Conservation (phyloP, 192 early-diverging fungal genomes). For the Backusella morwellensis region DNA sequence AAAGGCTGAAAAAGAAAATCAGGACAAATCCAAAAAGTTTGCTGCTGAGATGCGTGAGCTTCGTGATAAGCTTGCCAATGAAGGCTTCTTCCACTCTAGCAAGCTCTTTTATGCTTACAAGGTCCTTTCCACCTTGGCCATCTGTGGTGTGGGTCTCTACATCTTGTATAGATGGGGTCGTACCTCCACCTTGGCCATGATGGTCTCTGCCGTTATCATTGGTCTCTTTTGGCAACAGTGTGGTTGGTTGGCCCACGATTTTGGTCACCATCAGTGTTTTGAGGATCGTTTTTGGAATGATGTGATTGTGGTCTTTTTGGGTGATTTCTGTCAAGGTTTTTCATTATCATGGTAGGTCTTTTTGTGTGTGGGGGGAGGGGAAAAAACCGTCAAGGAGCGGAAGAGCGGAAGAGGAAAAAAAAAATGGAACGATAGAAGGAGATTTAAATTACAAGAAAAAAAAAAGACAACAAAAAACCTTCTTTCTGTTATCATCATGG, state of each 20-base stretch:
- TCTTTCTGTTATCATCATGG: background rate
- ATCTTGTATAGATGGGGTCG: conserved; percentile 54
- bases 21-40: conserved; percentile 50
- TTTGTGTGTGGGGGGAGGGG: background rate
- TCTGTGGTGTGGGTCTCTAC: conserved; percentile 46
- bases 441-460: background rate
- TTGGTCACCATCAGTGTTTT: conserved; percentile 81
- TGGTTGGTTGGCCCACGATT: conserved; percentile 84
- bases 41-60: conserved; percentile 62
- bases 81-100: conserved; percentile 62
- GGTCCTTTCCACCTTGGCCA: conserved; percentile 50
- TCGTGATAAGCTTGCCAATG: conserved; percentile 44
- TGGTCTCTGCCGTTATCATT: conserved; percentile 53
- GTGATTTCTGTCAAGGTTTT: conserved; percentile 75
- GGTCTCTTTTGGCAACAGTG: conserved; percentile 83
- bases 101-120: conserved; percentile 71
- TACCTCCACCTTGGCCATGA: conserved; percentile 51
- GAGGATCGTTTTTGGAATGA: conserved; percentile 62
- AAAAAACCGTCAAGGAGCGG: background rate
- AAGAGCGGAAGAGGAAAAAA: background rate
- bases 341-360: conserved; percentile 64
- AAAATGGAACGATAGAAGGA: background rate
- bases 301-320: conserved; percentile 64
- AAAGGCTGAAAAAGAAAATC: conserved; percentile 8
- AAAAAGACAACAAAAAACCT: background rate